Evolutionary conservation across 2,329 filamentous ascomycete genomes (phyloP), one percentile per base, ranked within the genome.

Genomic region (Arthrobotrys pseudoclavata): DNA sequence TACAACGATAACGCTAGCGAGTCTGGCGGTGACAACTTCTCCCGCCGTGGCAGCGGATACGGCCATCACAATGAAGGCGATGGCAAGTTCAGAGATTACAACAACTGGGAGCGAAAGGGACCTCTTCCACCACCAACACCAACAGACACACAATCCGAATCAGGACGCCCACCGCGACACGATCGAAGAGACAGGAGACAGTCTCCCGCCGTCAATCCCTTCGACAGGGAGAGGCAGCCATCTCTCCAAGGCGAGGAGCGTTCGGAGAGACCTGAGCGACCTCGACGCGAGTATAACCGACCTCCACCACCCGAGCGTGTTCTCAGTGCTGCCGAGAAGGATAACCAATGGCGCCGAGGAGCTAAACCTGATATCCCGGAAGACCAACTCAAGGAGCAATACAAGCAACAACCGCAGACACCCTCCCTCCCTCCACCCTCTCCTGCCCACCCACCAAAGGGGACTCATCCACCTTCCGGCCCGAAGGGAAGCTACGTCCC

Each of bases 71-170:
- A 92, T 80, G 89, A 91, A 79, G 86, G 87, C 64, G 93, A 95
- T 83, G 91, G 91, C 80, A 94, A 92, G 83, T 85, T 89, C 70
- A 90, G 93, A 72, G 92, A 96, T 83, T 91, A 96, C 80, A 88
- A 89, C 81, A 96, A 93, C 84, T 99, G 96, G 96, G 95, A 97
- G 85, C 92, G 96, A 81, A 96, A 92, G 83, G 96, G 96, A 12
- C 96, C 96, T 42, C 87, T 98, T 69, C 92, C 95, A 48, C 93
- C 95, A 22, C 87, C 85, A 80, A 86, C 86, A 63, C 87, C 85
- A 31, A 84, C 85, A 37, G 83, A 83, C 15, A 81, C 84, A 47
- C 80, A 82, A 20, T 81, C 82, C 66, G 84, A 89, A 77, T 89
- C 89, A 80, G 88, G 88, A 69, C 89, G 89, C 71, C 87, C 90